phyloP scores from a whole-genome alignment of 108 stramenopile species.

The Skeletonema potamos region DNA sequence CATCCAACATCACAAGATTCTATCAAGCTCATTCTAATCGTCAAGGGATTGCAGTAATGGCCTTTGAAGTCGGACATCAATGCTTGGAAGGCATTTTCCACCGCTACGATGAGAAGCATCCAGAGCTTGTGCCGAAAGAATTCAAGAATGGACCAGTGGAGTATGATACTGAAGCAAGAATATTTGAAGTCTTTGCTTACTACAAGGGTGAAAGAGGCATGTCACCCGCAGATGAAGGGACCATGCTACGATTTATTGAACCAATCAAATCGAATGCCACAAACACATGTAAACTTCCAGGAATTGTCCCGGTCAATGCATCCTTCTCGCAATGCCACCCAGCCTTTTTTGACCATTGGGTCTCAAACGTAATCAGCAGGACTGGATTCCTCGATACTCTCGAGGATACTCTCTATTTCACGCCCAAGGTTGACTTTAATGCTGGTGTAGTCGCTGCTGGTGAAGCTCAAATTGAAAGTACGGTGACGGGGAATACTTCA shows the following conservation, averaged over 20 bases:
- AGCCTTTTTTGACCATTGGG: conserved; percentile 92
- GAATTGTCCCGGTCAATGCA: conserved; percentile 59
- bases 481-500: conserved; percentile 81
- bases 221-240: conserved; percentile 63
- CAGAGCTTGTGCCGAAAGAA: conserved; percentile 51
- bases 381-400: conserved; percentile 82
- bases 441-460: conserved; percentile 91
- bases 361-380: conserved; percentile 66
- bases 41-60: conserved; percentile 75
- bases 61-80: conserved; percentile 59
- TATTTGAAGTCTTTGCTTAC: conserved; percentile 86
- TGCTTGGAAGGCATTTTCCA: conserved; percentile 46
- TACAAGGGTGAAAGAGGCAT: conserved; percentile 52
- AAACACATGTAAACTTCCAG: conserved; percentile 54
- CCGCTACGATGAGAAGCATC: conserved; percentile 63
- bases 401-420: conserved; percentile 78
- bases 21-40: conserved; percentile 53
- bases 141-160: conserved; percentile 24
- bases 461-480: conserved; percentile 89
- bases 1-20: conserved; percentile 56
- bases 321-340: conserved; percentile 58
- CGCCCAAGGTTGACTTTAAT: conserved; percentile 89
- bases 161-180: conserved; percentile 28
- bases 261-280: neutral
- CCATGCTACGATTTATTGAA: conserved; percentile 77